Evolutionary conservation across 2,329 filamentous ascomycete species (phyloP).

Genomic region (Xylariaceae sp.): DNA sequence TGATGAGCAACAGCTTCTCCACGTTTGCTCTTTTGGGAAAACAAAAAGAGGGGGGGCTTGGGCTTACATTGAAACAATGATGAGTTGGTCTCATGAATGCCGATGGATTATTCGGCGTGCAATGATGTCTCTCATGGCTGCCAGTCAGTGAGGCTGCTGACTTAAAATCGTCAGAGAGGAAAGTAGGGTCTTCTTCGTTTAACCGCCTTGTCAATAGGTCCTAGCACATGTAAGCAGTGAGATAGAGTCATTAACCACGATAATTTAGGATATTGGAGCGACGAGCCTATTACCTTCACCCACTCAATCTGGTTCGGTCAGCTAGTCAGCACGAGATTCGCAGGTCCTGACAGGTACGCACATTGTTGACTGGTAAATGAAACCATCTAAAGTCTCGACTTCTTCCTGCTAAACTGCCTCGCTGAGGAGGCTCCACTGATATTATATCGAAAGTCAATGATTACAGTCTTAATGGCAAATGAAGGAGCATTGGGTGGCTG

Average conservation of each 20-base stretch:
- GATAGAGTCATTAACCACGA: too few relatives aligned
- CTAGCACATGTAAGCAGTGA: background rate
- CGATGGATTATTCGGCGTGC: background rate
- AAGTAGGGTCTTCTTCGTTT: background rate
- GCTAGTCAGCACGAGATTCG: background rate
- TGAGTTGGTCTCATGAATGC: constrained; percentile 1
- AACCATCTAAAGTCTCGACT: constrained; percentile 1
- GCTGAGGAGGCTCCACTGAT: background rate
- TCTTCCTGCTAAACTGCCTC: background rate
- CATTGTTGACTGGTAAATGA: constrained; percentile 4
- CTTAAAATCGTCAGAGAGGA: constrained; percentile 2
- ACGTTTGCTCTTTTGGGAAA: too few relatives aligned
- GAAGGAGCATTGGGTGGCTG: too few relatives aligned
- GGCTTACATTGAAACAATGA: background rate
- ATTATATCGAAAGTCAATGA: too few relatives aligned
- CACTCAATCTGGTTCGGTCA: background rate
- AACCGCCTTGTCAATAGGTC: background rate
- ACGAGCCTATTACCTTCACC: background rate
- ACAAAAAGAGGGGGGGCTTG: background rate
- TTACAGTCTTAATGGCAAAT: too few relatives aligned
- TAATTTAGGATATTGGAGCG: too few relatives aligned
- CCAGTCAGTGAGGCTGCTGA: background rate
- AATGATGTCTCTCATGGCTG: background rate
- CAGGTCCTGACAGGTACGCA: background rate
- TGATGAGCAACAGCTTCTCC: background rate